A percentile compares a stretch with the other conserved stretches of the same genome.
Conservation (phyloP, 805 yeast genomes). For the Lachancea sp. region DNA sequence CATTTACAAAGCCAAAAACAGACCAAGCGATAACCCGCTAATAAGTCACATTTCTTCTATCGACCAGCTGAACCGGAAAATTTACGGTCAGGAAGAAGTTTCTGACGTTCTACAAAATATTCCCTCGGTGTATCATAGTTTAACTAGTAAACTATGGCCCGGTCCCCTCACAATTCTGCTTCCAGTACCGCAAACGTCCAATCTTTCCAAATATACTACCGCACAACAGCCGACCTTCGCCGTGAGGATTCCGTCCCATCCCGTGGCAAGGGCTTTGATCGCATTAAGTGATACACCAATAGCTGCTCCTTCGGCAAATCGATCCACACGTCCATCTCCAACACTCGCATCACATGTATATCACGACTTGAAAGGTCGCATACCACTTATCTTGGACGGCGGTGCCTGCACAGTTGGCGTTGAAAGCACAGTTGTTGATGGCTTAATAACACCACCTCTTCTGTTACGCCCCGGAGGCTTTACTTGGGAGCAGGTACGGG, state of each 20-base stretch:
- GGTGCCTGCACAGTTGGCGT: constrained; percentile 86
- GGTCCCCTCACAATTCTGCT: constrained; percentile 88
- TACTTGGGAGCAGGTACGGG: constrained; percentile 64
- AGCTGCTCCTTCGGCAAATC: constrained; percentile 98
- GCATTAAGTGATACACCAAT: constrained; percentile 78
- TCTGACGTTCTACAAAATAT: constrained; percentile 37
- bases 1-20: constrained; percentile 81
- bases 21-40: constrained; percentile 94
- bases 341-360: constrained; percentile 82
- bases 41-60: constrained; percentile 82
- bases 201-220: constrained; percentile 70
- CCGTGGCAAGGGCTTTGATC: constrained; percentile 85
- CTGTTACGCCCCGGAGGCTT: constrained; percentile 92
- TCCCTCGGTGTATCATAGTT: constrained; percentile 60
- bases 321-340: constrained; percentile 92
- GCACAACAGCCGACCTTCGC: constrained; percentile 89
- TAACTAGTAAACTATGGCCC: constrained; percentile 81
- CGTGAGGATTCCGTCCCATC: constrained; percentile 80
- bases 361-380: constrained; percentile 69
- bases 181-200: constrained; percentile 46
- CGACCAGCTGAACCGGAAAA: constrained; percentile 57
- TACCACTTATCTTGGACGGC: constrained; percentile 85
- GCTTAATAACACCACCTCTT: constrained; percentile 78
- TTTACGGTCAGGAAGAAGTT: constrained; percentile 36
- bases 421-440: constrained; percentile 92